A percentile compares a stretch with the other conserved stretches of the same genome.
Conservation (phyloP, 257 asterid genomes). For the Cruciata laevipes region DNA sequence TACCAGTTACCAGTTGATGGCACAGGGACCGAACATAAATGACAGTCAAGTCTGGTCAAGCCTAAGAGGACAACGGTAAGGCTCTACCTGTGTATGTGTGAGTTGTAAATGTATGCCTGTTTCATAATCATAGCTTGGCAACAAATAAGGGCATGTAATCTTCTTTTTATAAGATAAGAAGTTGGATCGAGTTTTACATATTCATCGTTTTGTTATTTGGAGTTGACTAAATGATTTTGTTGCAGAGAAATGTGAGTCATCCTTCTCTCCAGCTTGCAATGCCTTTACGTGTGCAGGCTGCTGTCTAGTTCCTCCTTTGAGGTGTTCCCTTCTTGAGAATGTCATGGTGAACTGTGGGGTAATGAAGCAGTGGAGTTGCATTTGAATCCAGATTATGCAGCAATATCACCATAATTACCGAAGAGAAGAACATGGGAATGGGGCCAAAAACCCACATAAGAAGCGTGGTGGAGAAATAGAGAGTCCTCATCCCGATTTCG, state of each 20-base stretch:
- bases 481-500: conserved; percentile 47
- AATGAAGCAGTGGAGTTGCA: conserved; percentile 16
- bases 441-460: conserved; percentile 68
- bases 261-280: neutral
- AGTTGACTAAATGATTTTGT: conserved; percentile 1
- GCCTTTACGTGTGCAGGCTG: neutral
- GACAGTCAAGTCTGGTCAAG: neutral
- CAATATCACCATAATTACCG: conserved; percentile 36
- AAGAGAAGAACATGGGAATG: conserved; percentile 53
- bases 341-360: neutral
- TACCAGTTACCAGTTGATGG: neutral
- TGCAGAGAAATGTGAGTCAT: neutral
- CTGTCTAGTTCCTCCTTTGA: neutral
- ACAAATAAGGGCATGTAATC: neutral
- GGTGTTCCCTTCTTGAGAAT: conserved; percentile 19
- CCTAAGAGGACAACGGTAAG: neutral
- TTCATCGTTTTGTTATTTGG: neutral
- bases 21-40: neutral
- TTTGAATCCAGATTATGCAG: conserved; percentile 41
- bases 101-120: neutral
- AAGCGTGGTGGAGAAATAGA: conserved; percentile 38
- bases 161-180: neutral
- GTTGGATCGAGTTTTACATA: neutral
- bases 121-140: neutral
- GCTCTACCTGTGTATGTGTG: neutral